phyloP scores from a whole-genome alignment of 176 grass and related monocot species.

The Thalia dealbata region DNA sequence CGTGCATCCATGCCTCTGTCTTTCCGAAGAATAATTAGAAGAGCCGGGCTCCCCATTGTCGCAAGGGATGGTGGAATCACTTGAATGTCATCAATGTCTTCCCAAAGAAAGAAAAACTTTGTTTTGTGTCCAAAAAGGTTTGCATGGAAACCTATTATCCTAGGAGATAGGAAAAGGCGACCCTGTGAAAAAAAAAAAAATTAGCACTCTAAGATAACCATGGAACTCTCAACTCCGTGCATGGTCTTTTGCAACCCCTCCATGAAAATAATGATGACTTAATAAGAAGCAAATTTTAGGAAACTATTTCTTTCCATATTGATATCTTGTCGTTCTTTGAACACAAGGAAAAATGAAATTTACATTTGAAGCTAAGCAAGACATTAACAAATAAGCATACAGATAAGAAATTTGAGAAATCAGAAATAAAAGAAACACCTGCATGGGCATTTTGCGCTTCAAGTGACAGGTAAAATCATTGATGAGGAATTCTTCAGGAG shows the following conservation, averaged over 20 bases:
- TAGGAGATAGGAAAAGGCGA: slow-evolving; percentile 84
- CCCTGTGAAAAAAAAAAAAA: slow-evolving; percentile 48
- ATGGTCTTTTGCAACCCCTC: neutral
- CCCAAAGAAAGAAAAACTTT: slow-evolving; percentile 99
- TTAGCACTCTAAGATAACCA: neutral
- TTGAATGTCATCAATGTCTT: slow-evolving; percentile 93
- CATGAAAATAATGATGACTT: neutral
- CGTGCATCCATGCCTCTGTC: slow-evolving; percentile 77
- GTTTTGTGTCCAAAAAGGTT: slow-evolving; percentile 95
- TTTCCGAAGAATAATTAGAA: slow-evolving; percentile 68
- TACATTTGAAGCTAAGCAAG: neutral
- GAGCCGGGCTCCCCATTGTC: slow-evolving; percentile 75
- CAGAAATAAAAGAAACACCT: slow-evolving; percentile 33
- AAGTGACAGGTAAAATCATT: slow-evolving; percentile 97
- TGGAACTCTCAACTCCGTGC: too few species aligned
- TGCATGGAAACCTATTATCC: slow-evolving; percentile 90
- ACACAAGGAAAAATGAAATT: neutral
- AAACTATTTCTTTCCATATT: too few species aligned
- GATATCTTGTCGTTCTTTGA: neutral
- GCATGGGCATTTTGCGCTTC: slow-evolving; percentile 89
- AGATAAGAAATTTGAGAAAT: neutral
- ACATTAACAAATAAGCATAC: neutral
- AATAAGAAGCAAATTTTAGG: neutral
- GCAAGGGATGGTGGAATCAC: slow-evolving; percentile 50
- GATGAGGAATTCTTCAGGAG: slow-evolving; percentile 94